Base-by-base conservation (phyloP, 352 stramenopile genomes). In the Phytophthora hibernalis region DNA sequence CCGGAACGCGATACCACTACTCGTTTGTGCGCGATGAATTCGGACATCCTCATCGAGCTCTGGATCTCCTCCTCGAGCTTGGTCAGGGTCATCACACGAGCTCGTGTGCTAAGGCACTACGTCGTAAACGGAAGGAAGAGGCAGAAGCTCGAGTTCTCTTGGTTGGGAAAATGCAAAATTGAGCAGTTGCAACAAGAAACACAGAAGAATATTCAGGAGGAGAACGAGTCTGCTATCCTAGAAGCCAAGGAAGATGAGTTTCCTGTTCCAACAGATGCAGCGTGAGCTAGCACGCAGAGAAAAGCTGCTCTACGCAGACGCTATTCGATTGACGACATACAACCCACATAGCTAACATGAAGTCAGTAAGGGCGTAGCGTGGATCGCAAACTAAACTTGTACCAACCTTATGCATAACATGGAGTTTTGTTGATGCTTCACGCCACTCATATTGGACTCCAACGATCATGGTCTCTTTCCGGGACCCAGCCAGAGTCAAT, bases 391-490 rank as follows among this genome's bases (percentile, higher is more conserved):
- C 12, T 24, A 33, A 26, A 52, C 74, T 62, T 86, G n/a, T 6
- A 37, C 56, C 35, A 54, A 91, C 83, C 79, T 92, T 89, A 49
- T 94, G 81, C 30, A 69, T 76, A 5, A 86, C 64, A 11, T 82
- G 58, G 9, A 94, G 65, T 50, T 90, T 88, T 8, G 83, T 88
- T 49, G 78, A 78, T 7, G 72, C 86, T 56, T 91, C 73, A 28
- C 80, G 62, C 82, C 82, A 93, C 64, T 94, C 86, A n/a, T 89
- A 76, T 11, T 84, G 79, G 37, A 92, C 65, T 0, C 75, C 79
- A 13, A 85, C 45, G 2, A 92, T 66, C 22, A 94, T 72, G 0
- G 68, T 70, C 40, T 85, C 77, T 44, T 65, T 77, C 9, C 50
- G 62, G 24, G 64, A 61, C 3, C n/a, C 52, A 18, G 37, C 24